These are phyloP conservation scores for Penstemon newberryi DNA, from an alignment of 257 asterid genomes.

Conservation along the genomic window DNA sequence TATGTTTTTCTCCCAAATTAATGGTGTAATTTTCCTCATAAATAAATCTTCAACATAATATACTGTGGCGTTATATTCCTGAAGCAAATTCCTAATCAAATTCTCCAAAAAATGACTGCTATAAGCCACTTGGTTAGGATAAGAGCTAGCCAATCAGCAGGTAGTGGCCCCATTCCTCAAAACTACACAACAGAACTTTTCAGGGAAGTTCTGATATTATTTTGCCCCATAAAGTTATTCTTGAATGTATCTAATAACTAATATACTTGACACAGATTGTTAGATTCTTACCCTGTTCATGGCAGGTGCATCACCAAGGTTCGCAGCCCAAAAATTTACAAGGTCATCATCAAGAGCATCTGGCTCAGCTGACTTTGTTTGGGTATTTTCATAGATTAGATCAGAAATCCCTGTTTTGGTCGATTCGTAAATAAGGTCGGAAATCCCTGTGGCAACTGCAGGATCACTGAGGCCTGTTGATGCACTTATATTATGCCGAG, in stretches of 20 bases:
- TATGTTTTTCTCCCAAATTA: not conserved
- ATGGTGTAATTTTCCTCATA: not conserved
- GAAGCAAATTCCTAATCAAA: not conserved
- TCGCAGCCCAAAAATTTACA: slow-evolving; percentile 97
- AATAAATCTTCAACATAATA: not conserved
- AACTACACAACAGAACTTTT: not conserved
- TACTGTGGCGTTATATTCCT: no score
- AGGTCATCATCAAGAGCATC: slow-evolving; percentile 93
- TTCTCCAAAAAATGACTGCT: slow-evolving; percentile 3
- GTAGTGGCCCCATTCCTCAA: slow-evolving; percentile 4
- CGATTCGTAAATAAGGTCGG: slow-evolving; percentile 94
- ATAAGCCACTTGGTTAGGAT: not conserved
- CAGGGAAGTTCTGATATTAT: no score
- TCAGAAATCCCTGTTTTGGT: slow-evolving; percentile 74
- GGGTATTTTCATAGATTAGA: slow-evolving; percentile 74
- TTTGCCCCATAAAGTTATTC: no score
- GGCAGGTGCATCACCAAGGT: slow-evolving; percentile 99
- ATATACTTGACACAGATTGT: slow-evolving; percentile 7
- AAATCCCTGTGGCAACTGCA: slow-evolving; percentile 96
- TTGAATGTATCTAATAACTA: not conserved
- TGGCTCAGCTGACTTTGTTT: slow-evolving; percentile 59
- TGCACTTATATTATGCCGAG: slow-evolving; percentile 97
- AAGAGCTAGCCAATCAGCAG: slow-evolving; percentile 16
- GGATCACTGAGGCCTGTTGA: slow-evolving; percentile 93
- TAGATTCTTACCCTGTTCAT: slow-evolving; percentile 80